Evolutionary conservation across 495 filamentous ascomycete genomes (phyloP), one percentile per base, ranked within the genome.

Genomic region (Talaromyces trachyspermus): DNA sequence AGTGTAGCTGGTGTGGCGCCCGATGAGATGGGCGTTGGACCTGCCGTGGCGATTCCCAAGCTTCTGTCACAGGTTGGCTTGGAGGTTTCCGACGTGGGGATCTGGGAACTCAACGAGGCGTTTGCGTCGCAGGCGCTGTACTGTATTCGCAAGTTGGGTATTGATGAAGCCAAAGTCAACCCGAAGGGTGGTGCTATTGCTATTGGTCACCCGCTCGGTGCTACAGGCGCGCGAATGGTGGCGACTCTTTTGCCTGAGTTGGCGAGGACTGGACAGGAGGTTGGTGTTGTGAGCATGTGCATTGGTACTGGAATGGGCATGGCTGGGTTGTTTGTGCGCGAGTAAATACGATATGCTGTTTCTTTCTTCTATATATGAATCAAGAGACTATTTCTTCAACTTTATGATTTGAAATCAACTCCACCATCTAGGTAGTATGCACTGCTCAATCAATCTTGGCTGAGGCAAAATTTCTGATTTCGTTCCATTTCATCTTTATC

Each of bases 21-120:
- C 6, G 88, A 94, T 58, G 90, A 95, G 75, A 95, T 95, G 89
- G 89, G 89, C 30, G 75, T 95, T 42, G 89, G 89, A 0, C 89
- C 89, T 9, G 86, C 88, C 5, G 56, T 92, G 23, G 89, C 87
- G 1, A 89, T 95, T 33, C 89, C 90, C 20, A 86, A 84, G 60
- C 71, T 95, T 33, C 67, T 95, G 15, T 58, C 73, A 39, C 72
- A 75, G 46, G 72, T 84, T 8, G 87, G 81, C 14, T 50, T 95
- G 27, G 55, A 57, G 40, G 79, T 70, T 5, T 66, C 70, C 8
- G 87, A 96, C 40, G 82, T 96, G 0, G 77, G 83, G 5, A 69
- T 91, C n/a, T 95, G 89, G 89, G 90, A 96, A 74, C 83, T 96
- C 61, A 96, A 95, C 64, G 90, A 95, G 74, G 89, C 90, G 15